Base-by-base conservation (phyloP, 2,329 filamentous ascomycete genomes). In the Fusarium xylarioides region DNA sequence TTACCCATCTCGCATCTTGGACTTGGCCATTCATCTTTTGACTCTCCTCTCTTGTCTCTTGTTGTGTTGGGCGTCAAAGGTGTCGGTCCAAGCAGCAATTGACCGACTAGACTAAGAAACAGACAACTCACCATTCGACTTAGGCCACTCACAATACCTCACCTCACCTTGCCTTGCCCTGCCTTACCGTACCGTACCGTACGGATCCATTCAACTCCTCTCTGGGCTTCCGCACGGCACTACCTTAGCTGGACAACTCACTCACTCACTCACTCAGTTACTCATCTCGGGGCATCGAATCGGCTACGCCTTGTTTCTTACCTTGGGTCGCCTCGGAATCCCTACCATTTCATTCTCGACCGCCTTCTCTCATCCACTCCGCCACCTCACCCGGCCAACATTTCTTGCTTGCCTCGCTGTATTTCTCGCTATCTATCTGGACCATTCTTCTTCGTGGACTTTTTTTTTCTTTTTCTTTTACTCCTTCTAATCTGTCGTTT, bases 351-450 rank as follows among this genome's bases (percentile, higher is more conserved):
- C 38, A 55, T 66, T 69, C 70, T 73, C 72, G 65, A 75, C 72
- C 72, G 71, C 71, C 68, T 74, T 74, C 72, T 74, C 64, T 74
- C 68, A 60, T 61, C 64, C 66, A 74, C 71, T 74, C 71, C 71
- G 63, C 68, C 72, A 74, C 68, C 60, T 70, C 53, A 57, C 68
- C 68, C 44, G 34, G 43, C 54, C 65, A 70, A 54, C 63, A 63
- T 70, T 70, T 54, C 59, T 73, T 52, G 55, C 57, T 71, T 56
- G 68, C 44, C 58, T 67, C 30, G 55, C 32, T 52, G 43, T 68
- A 61, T 66, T 60, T 62, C 52, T 71, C 59, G 37, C 54, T 52
- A 63, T 54, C 47, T 57, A 34, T 62, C 54, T 52, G 49, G 32
- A 28, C 50, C 56, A 49, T 67, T 68, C 52, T 61, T 72, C 60